Conservation (phyloP, 108 stramenopile species). For the Asterionellopsis glacialis region DNA sequence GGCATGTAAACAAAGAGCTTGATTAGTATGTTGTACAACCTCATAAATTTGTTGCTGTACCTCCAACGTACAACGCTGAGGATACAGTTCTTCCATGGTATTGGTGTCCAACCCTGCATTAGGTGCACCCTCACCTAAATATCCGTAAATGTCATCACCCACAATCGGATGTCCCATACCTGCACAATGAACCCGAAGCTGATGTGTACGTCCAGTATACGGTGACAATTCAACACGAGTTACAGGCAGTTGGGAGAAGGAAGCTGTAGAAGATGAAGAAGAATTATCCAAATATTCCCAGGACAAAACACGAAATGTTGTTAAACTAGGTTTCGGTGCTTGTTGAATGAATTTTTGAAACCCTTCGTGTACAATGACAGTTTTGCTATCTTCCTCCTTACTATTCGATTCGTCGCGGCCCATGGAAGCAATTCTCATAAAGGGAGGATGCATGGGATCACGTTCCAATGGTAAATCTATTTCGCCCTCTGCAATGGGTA, state of each 20-base stretch:
- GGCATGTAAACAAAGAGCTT: slow-evolving; percentile 65
- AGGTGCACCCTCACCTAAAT: slow-evolving; percentile 35
- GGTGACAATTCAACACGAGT: slow-evolving; percentile 51
- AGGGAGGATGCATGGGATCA: slow-evolving; percentile 69
- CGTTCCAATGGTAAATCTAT: slow-evolving; percentile 67
- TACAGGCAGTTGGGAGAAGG: slow-evolving; percentile 26
- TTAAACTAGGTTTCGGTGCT: slow-evolving; percentile 50
- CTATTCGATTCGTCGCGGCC: slow-evolving; percentile 2
- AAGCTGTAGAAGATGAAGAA: no score
- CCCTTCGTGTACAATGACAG: slow-evolving; percentile 23
- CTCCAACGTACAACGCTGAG: slow-evolving; percentile 14
- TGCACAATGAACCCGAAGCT: slow-evolving; percentile 76
- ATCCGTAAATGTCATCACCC: slow-evolving; percentile 80
- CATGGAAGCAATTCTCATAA: slow-evolving; percentile 67
- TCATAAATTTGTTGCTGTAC: slow-evolving; percentile 26
- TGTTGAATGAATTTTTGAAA: slow-evolving; percentile 55
- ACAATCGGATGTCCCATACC: slow-evolving; percentile 77
- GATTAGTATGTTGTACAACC: slow-evolving; percentile 18
- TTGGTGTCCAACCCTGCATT: slow-evolving; percentile 35
- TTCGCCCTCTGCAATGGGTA: slow-evolving; percentile 41
- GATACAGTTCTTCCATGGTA: slow-evolving; percentile 10
- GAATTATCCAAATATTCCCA: slow-evolving; percentile 25
- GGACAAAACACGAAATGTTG: slow-evolving; percentile 41
- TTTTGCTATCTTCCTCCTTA: slow-evolving; percentile 12
- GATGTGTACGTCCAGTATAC: slow-evolving; percentile 74